Evolutionary conservation across 140 eudicot species (phyloP), one percentile per base, ranked within the genome.

Genomic region (Senecio squalidus): DNA sequence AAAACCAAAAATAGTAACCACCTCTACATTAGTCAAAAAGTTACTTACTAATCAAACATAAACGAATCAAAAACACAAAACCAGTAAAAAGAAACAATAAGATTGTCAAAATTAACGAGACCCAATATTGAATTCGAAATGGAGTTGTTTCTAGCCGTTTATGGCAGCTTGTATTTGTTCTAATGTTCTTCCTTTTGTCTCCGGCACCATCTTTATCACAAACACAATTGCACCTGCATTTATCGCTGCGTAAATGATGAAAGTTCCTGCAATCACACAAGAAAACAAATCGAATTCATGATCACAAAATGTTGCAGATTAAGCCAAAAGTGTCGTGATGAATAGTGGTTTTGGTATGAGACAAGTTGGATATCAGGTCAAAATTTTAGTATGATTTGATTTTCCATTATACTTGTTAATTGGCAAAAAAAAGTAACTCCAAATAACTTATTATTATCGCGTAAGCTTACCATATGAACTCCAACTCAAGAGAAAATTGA

Each of bases 181-280:
- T 38, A 90, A 64, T 21, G 97, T 80, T 72, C 88, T 71, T 17
- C 97, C 97, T 74, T 90, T 90, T 48, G 97, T 90, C 68, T 86
- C 97, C 0, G 97, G 95, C 7, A 90, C 95, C 40, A 86, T 69
- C 67, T 46, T 60, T 30, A 81, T 48, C 52, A 90, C 77, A 33
- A 83, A 90, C 48, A 90, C 17, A 30, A 90, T 78, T 14, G 94
- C 82, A 15, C 80, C 58, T 26, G 76, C 91, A 43, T 86, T 76
- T 24, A 86, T 40, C 9, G 68, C 70, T 2, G 88, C 97, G 29
- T 86, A 90, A 24, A 90, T 70, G 45, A 78, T 58, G 77, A 83
- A 90, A 8, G 97, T 83, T 3, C 97, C 95, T 85, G 69, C 66
- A 56, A 67, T 45, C 62, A 34, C 69, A 77, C 39, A 60, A 52